A percentile compares a stretch with the other conserved stretches of the same genome.
Evolutionary conservation across 305 asterid genomes (phyloP).

Genomic region (Coffea humblotiana): DNA sequence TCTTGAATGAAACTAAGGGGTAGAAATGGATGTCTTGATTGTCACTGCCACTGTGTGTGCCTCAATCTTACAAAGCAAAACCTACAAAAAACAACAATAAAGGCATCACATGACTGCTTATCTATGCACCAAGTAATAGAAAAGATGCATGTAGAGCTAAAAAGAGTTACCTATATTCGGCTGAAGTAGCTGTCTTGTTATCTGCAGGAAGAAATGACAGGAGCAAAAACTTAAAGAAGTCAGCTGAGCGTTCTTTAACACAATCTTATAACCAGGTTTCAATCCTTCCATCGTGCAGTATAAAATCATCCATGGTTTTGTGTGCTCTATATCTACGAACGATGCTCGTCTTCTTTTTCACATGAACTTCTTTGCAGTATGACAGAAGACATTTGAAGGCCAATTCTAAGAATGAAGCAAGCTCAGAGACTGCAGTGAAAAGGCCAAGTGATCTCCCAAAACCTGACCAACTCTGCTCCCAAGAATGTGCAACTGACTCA

Average conservation of each 20-base stretch:
- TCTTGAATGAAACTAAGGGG: neutral
- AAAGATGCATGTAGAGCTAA: neutral
- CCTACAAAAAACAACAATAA: neutral
- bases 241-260: neutral
- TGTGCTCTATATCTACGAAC: neutral
- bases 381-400: neutral
- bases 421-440: neutral
- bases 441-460: neutral
- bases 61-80: neutral
- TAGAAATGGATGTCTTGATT: neutral
- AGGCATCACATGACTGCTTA: neutral
- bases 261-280: conserved; percentile 19
- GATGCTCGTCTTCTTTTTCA: neutral
- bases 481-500: neutral
- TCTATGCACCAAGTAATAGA: neutral
- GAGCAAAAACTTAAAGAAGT: neutral
- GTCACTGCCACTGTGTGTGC: too few species aligned
- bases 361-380: neutral
- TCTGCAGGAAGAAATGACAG: conserved; percentile 18
- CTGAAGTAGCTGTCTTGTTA: neutral
- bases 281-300: neutral
- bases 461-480: neutral
- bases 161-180: neutral
- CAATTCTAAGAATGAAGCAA: neutral
- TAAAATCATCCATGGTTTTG: neutral